Percentiles rank a stretch among this genome's conserved stretches.
These are phyloP conservation scores for Xeromyces bisporus DNA, from an alignment of 495 filamentous ascomycete species.

Conservation along the genomic window DNA sequence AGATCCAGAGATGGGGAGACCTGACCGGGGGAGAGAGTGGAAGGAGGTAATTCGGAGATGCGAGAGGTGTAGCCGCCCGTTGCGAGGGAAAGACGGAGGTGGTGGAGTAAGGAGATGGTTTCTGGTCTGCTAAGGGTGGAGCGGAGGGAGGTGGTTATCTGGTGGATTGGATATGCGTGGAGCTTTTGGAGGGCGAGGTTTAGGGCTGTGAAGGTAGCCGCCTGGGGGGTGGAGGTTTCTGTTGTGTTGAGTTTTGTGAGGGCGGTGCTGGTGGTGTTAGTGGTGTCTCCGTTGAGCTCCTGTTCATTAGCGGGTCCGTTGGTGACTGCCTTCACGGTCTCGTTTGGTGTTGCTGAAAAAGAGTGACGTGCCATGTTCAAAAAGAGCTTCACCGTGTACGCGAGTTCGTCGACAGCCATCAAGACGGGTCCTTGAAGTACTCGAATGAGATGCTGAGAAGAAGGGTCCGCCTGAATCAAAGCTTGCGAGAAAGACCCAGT, in stretches of 20 bases:
- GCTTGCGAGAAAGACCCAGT: constrained; percentile 41
- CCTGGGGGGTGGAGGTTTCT: constrained; percentile 13
- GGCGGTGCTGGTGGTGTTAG: neutral
- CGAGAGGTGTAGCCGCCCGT: constrained; percentile 10
- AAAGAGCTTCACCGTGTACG: constrained; percentile 22
- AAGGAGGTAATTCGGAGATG: constrained; percentile 16
- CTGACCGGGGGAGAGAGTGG: constrained; percentile 32
- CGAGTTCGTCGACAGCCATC: constrained; percentile 29
- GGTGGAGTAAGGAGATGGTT: constrained; percentile 51
- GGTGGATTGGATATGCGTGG: constrained; percentile 37
- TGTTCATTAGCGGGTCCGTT: constrained; percentile 12
- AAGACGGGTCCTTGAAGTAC: constrained; percentile 29
- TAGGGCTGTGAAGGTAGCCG: constrained; percentile 22
- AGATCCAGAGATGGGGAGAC: constrained; percentile 32
- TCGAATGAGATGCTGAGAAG: constrained; percentile 38
- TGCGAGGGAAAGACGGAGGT: constrained; percentile 50
- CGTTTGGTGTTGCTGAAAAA: neutral
- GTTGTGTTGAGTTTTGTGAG: constrained; percentile 13
- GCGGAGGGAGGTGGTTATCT: constrained; percentile 46
- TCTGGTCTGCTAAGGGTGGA: constrained; percentile 48
- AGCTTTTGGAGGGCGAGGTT: constrained; percentile 43
- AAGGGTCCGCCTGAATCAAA: constrained; percentile 41
- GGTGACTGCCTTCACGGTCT: constrained; percentile 16
- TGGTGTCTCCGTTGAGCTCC: constrained; percentile 6
- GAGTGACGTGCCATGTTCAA: constrained; percentile 16